phyloP scores from a whole-genome alignment of 805 yeast species.

The Komagataella mondaviorum region DNA sequence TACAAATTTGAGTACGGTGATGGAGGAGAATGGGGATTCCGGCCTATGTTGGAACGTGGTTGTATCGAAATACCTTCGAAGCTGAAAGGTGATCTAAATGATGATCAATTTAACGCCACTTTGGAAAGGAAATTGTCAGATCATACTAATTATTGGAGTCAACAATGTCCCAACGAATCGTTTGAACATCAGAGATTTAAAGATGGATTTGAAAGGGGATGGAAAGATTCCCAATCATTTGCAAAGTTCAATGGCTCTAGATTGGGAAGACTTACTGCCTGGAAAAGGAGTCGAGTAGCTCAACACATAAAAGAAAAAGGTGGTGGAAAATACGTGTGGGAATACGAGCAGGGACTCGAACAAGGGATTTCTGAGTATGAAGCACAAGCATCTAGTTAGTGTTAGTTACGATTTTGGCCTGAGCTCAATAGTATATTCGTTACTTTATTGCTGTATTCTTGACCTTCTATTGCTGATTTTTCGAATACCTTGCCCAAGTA shows the following conservation, averaged over 20 bases:
- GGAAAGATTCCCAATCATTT: constrained; percentile 63
- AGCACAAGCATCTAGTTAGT: constrained; percentile 1
- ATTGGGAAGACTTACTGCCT: constrained; percentile 61
- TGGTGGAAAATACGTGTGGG: constrained; percentile 54
- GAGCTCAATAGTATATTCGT: background rate
- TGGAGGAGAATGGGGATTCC: constrained; percentile 96
- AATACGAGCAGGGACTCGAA: constrained; percentile 79
- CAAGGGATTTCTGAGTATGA: constrained; percentile 39
- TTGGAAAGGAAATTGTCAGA: constrained; percentile 21
- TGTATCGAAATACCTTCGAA: constrained; percentile 26
- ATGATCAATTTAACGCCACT: constrained; percentile 24
- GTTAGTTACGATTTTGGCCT: background rate
- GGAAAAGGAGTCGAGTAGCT: constrained; percentile 46
- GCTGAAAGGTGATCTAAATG: constrained; percentile 20
- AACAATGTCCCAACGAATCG: constrained; percentile 36
- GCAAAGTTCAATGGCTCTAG: constrained; percentile 54
- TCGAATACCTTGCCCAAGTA: constrained; percentile 21
- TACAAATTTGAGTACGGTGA: constrained; percentile 75
- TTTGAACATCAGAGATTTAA: constrained; percentile 74
- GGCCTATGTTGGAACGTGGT: constrained; percentile 58
- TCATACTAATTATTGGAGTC: constrained; percentile 62
- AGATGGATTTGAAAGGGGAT: constrained; percentile 67
- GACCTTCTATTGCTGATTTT: constrained; percentile 15
- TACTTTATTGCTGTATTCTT: background rate
- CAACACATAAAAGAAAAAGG: constrained; percentile 54